phyloP scores from a whole-genome alignment of 2,329 filamentous ascomycete genomes.

The Neocucurbitaria cava region DNA sequence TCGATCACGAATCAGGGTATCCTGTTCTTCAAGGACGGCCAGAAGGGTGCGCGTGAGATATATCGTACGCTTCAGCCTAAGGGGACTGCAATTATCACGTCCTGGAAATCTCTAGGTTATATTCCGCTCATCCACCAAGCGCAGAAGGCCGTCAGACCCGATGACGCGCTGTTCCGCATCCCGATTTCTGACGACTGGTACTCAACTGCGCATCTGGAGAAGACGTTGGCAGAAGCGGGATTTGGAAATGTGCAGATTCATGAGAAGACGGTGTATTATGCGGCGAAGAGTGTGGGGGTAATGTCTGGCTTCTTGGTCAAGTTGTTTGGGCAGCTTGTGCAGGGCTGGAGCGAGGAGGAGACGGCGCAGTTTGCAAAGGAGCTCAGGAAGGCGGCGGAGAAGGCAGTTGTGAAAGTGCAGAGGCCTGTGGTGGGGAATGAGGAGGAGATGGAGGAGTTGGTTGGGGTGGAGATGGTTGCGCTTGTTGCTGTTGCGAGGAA shows the following conservation, averaged over 20 bases:
- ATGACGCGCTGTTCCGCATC: slow-evolving; percentile 9
- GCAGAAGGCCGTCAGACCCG: slow-evolving; percentile 10
- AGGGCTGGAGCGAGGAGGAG: slow-evolving; percentile 10
- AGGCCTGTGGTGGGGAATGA: slow-evolving; percentile 6
- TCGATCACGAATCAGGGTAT: slow-evolving; percentile 51
- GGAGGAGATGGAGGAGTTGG: slow-evolving; percentile 4
- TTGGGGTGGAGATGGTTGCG: slow-evolving; percentile 11
- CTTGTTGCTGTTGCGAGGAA: slow-evolving; percentile 15
- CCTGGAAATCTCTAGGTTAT: slow-evolving; percentile 17
- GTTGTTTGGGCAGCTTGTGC: slow-evolving; percentile 7
- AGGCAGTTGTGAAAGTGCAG: not conserved
- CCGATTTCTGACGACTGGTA: slow-evolving; percentile 22
- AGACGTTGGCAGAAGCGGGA: slow-evolving; percentile 6
- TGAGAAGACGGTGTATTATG: slow-evolving; percentile 13
- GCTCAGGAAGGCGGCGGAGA: not conserved
- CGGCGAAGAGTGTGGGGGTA: slow-evolving; percentile 6
- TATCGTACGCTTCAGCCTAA: slow-evolving; percentile 46
- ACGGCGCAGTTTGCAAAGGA: slow-evolving; percentile 7
- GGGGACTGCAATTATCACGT: slow-evolving; percentile 43
- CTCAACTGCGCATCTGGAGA: slow-evolving; percentile 6
- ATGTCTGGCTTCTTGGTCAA: slow-evolving; percentile 5
- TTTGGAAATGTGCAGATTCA: slow-evolving; percentile 11
- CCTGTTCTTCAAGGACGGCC: slow-evolving; percentile 41
- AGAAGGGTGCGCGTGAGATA: slow-evolving; percentile 35
- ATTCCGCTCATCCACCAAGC: slow-evolving; percentile 6